Evolutionary conservation across 2,329 filamentous ascomycete genomes (phyloP).

Genomic region (Incumbomyces delicatus): DNA sequence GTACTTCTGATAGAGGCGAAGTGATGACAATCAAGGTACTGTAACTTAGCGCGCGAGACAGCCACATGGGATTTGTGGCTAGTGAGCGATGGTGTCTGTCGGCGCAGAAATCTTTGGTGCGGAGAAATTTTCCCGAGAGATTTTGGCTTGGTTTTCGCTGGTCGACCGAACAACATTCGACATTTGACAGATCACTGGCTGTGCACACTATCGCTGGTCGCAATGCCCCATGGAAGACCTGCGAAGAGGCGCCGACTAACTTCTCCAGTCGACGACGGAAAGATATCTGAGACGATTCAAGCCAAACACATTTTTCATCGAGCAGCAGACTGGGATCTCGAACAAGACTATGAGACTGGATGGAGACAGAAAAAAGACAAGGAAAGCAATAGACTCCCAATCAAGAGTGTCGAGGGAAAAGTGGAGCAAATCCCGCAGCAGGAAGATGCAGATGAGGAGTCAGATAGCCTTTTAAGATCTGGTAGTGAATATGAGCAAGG

Average conservation of each 20-base stretch:
- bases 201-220: no score
- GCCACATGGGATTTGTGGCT: no score
- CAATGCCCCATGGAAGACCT: conserved; percentile 39
- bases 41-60: no score
- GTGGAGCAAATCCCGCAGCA: conserved; percentile 48
- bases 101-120: no score
- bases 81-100: no score
- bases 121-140: neutral
- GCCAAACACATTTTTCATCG: conserved; percentile 56
- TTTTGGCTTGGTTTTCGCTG: neutral
- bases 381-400: conserved; percentile 68
- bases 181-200: neutral
- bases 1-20: no score
- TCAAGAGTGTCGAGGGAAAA: conserved; percentile 72
- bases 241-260: conserved; percentile 43
- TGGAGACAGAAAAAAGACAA: conserved; percentile 69
- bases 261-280: conserved; percentile 33
- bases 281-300: conserved; percentile 23
- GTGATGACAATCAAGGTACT: no score
- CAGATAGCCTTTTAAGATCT: conserved; percentile 54
- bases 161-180: neutral
- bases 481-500: conserved; percentile 46
- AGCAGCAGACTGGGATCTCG: conserved; percentile 77
- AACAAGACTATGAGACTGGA: conserved; percentile 78
- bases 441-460: conserved; percentile 40